A percentile compares a stretch with the other conserved stretches of the same genome.
Evolutionary conservation across 768 basidiomycete species (phyloP).

Genomic region (Amanita fuliginea): DNA sequence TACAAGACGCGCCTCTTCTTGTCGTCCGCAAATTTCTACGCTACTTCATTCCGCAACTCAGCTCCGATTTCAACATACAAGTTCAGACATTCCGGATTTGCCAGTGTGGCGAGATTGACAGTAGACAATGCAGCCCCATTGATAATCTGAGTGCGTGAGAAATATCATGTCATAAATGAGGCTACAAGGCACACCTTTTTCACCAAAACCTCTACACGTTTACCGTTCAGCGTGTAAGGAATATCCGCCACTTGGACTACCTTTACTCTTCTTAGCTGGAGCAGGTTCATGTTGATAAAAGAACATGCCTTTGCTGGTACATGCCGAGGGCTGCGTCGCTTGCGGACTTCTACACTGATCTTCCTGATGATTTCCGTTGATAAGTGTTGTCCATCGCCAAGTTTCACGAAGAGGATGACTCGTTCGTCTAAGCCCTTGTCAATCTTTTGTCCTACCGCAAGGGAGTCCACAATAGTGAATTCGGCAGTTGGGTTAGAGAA

Average conservation of each 20-base stretch:
- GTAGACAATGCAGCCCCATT: slow-evolving; percentile 61
- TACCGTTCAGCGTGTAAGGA: slow-evolving; percentile 74
- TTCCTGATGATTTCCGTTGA: slow-evolving; percentile 39
- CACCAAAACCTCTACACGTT: slow-evolving; percentile 69
- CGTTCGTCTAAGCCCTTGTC: slow-evolving; percentile 60
- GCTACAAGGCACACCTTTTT: slow-evolving; percentile 48
- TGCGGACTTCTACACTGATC: slow-evolving; percentile 52
- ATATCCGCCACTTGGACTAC: slow-evolving; percentile 62
- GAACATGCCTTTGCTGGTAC: slow-evolving; percentile 57
- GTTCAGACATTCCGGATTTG: slow-evolving; percentile 61
- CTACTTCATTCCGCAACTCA: slow-evolving; percentile 33
- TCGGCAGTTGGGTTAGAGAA: slow-evolving; percentile 35
- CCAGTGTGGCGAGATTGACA: slow-evolving; percentile 62
- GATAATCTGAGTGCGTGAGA: slow-evolving; percentile 42
- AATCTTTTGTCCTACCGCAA: slow-evolving; percentile 64
- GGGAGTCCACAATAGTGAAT: slow-evolving; percentile 40
- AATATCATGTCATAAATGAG: slow-evolving; percentile 1
- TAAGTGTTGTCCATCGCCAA: slow-evolving; percentile 37
- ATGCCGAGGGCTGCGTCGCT: slow-evolving; percentile 59
- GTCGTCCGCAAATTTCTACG: not conserved
- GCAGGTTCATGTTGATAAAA: slow-evolving; percentile 3
- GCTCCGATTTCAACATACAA: slow-evolving; percentile 48
- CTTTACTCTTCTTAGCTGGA: slow-evolving; percentile 20
- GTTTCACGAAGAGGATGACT: slow-evolving; percentile 66
- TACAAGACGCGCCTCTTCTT: not conserved